Percentiles rank a stretch among this genome's conserved stretches.
These are phyloP conservation scores for Termitomyces sp. DNA, from an alignment of 768 basidiomycete species.

Conservation along the genomic window DNA sequence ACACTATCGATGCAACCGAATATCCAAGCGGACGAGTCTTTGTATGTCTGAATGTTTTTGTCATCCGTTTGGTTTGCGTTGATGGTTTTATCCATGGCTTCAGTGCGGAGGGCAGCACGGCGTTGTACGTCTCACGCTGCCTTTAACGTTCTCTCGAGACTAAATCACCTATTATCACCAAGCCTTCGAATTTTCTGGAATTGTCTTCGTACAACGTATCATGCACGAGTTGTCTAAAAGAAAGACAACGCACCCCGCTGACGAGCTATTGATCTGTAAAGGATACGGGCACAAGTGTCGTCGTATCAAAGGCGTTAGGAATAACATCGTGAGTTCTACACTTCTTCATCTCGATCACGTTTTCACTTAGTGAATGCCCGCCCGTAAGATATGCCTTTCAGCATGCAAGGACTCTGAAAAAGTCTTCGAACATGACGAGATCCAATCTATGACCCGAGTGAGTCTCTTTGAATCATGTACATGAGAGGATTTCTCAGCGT, in stretches of 20 bases:
- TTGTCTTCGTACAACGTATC: too few species aligned
- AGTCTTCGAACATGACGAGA: neutral
- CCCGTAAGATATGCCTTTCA: neutral
- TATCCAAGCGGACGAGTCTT: neutral
- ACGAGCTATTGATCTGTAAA: neutral
- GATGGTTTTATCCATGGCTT: too few species aligned
- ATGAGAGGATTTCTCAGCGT: neutral
- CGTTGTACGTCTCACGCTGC: neutral
- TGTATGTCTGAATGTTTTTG: neutral
- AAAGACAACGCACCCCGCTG: neutral
- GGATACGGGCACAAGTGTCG: neutral
- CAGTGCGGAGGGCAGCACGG: neutral
- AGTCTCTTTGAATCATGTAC: neutral
- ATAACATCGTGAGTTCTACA: neutral
- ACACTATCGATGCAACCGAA: neutral
- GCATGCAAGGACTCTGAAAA: constrained; percentile 3
- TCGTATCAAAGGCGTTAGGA: neutral
- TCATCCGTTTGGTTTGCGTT: too few species aligned
- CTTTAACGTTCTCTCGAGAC: neutral
- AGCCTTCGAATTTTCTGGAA: too few species aligned
- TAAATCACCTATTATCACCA: neutral
- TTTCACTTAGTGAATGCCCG: neutral
- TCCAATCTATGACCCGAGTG: constrained; percentile 1
- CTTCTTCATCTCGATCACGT: neutral
- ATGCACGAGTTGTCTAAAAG: too few species aligned